These are phyloP conservation scores for Microthyrium microscopicum DNA, from an alignment of 2,329 filamentous ascomycete species.

Conservation along the genomic window DNA sequence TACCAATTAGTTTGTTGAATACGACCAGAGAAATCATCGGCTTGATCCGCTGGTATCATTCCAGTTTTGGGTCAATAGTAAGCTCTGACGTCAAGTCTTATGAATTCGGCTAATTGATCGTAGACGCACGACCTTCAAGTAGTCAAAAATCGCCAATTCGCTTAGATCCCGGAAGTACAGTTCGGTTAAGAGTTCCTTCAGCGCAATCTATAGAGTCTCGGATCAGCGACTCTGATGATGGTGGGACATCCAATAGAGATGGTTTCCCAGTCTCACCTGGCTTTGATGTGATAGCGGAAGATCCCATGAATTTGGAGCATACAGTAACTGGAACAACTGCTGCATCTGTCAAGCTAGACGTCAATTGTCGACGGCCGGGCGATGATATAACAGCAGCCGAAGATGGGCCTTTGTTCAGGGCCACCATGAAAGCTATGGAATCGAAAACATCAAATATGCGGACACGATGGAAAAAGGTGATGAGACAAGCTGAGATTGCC, in stretches of 20 bases:
- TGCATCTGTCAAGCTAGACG: constrained; percentile 51
- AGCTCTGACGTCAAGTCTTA: constrained; percentile 12
- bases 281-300: constrained; percentile 31
- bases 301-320: constrained; percentile 26
- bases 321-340: constrained; percentile 20
- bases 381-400: constrained; percentile 76
- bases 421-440: constrained; percentile 89
- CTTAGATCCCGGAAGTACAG: constrained; percentile 56
- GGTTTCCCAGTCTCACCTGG: constrained; percentile 28
- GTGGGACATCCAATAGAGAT: constrained; percentile 24
- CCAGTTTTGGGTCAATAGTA: constrained; percentile 86
- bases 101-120: constrained; percentile 1
- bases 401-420: constrained; percentile 87
- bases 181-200: constrained; percentile 69
- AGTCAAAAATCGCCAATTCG: constrained; percentile 37
- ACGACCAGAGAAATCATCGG: constrained; percentile 81
- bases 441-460: constrained; percentile 95
- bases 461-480: constrained; percentile 82
- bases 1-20: constrained; percentile 65
- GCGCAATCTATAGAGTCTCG: constrained; percentile 74
- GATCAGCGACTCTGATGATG: constrained; percentile 51
- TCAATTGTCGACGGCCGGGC: constrained; percentile 68
- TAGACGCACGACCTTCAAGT: constrained; percentile 22
- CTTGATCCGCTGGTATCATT: constrained; percentile 81
- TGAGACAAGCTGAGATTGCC: constrained; percentile 85